A percentile compares a stretch with the other conserved stretches of the same genome.
Evolutionary conservation across 106 monocot genomes (phyloP).

Genomic region (Dendrobium nobile): DNA sequence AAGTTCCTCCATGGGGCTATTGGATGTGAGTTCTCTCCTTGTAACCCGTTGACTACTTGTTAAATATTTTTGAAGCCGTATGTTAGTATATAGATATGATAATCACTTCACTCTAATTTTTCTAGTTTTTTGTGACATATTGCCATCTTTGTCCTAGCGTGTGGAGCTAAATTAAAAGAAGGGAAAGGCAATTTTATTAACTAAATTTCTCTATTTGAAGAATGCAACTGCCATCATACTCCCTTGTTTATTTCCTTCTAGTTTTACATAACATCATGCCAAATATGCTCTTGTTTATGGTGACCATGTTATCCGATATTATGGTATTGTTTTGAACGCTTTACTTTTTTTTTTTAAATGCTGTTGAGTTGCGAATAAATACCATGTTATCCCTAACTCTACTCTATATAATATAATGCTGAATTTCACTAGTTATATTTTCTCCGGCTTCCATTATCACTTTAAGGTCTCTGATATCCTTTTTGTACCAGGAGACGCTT

Average conservation of each 20-base stretch:
- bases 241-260: neutral
- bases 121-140: neutral
- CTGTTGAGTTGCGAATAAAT: neutral
- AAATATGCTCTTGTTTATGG: neutral
- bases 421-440: neutral
- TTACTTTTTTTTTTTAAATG: neutral
- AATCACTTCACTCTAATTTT: neutral
- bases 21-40: no score
- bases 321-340: no score
- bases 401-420: neutral
- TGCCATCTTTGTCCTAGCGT: neutral
- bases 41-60: no score
- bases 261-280: neutral
- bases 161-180: neutral
- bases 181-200: neutral
- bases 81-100: no score
- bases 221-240: neutral
- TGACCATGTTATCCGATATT: neutral
- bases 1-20: no score
- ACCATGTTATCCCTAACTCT: neutral
- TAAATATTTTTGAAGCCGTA: no score
- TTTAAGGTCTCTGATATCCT: neutral
- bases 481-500: conserved; percentile 25
- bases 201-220: neutral
- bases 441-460: neutral